Evolutionary conservation across 306 rosid species (phyloP).

Genomic region (Castanospermum australe): DNA sequence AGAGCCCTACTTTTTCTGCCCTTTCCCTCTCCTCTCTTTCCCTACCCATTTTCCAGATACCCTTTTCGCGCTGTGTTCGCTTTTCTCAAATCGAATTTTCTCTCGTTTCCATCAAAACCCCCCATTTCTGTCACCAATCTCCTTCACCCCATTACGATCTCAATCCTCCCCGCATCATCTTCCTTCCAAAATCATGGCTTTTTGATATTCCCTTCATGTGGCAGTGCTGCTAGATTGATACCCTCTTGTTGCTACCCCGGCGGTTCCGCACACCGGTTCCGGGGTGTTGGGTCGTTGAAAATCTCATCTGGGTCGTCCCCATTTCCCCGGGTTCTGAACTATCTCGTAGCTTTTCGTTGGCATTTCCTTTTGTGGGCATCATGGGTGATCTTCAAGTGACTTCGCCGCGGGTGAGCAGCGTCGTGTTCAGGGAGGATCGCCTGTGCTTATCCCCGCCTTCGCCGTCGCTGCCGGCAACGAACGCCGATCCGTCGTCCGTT

Average conservation of each 20-base stretch:
- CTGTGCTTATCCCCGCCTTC: slow-evolving; percentile 43
- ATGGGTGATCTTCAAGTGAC: slow-evolving; percentile 53
- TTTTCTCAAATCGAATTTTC: too few species aligned
- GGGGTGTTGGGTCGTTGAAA: neutral
- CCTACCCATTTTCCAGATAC: too few species aligned
- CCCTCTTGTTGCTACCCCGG: slow-evolving; percentile 13
- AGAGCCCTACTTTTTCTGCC: neutral
- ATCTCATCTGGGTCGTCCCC: neutral
- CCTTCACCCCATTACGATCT: too few species aligned
- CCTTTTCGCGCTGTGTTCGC: too few species aligned
- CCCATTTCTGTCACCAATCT: too few species aligned
- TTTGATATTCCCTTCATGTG: slow-evolving; percentile 14
- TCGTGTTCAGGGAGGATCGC: slow-evolving; percentile 50
- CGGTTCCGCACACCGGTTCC: neutral
- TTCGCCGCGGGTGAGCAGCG: slow-evolving; percentile 24
- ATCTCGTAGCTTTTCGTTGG: neutral
- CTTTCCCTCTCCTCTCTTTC: neutral
- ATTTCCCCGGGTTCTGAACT: neutral
- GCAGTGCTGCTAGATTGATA: slow-evolving; percentile 17
- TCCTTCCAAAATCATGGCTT: slow-evolving; percentile 8
- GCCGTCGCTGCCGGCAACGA: slow-evolving; percentile 36
- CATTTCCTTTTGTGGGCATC: neutral
- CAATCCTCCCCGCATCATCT: neutral
- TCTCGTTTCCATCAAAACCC: too few species aligned
- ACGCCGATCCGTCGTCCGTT: slow-evolving; percentile 40